Percentiles rank a stretch among this genome's conserved stretches.
phyloP scores from a whole-genome alignment of 108 stramenopile species.

The Chaetoceros muelleri region DNA sequence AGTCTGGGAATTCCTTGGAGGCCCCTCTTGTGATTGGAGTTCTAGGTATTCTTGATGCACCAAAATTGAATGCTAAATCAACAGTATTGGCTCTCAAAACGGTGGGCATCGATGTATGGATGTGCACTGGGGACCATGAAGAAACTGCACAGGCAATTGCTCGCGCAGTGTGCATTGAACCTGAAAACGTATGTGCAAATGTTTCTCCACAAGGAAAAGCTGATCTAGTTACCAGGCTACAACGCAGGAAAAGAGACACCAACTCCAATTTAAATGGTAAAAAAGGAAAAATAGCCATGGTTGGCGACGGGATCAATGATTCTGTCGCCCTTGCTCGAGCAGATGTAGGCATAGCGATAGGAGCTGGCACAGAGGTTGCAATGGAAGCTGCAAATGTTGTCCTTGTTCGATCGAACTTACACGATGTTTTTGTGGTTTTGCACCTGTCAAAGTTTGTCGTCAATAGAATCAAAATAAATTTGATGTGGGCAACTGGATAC shows the following conservation, averaged over 20 bases:
- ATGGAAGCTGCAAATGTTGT: slow-evolving; percentile 94
- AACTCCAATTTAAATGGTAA: slow-evolving; percentile 1
- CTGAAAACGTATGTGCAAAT: slow-evolving; percentile 54
- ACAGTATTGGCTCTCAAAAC: slow-evolving; percentile 45
- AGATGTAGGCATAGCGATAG: slow-evolving; percentile 94
- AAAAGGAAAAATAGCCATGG: slow-evolving; percentile 64
- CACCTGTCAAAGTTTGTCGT: slow-evolving; percentile 87
- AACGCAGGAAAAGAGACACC: slow-evolving; percentile 26
- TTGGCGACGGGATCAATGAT: slow-evolving; percentile 99
- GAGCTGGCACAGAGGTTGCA: slow-evolving; percentile 93
- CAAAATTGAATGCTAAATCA: slow-evolving; percentile 61
- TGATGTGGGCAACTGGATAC: slow-evolving; percentile 86
- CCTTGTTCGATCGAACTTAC: slow-evolving; percentile 75
- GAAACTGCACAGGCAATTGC: slow-evolving; percentile 85
- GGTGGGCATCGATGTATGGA: slow-evolving; percentile 87
- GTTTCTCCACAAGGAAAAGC: slow-evolving; percentile 76
- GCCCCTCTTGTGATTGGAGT: slow-evolving; percentile 38
- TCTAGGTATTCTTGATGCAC: slow-evolving; percentile 78
- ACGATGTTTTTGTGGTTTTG: slow-evolving; percentile 82
- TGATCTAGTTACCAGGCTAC: slow-evolving; percentile 42
- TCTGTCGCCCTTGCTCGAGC: slow-evolving; percentile 89
- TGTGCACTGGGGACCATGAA: slow-evolving; percentile 94
- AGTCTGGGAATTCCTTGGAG: neutral
- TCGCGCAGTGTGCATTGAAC: slow-evolving; percentile 48
- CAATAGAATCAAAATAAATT: slow-evolving; percentile 80